Conservation (phyloP, 257 asterid genomes). For the Gardenia jasminoides region DNA sequence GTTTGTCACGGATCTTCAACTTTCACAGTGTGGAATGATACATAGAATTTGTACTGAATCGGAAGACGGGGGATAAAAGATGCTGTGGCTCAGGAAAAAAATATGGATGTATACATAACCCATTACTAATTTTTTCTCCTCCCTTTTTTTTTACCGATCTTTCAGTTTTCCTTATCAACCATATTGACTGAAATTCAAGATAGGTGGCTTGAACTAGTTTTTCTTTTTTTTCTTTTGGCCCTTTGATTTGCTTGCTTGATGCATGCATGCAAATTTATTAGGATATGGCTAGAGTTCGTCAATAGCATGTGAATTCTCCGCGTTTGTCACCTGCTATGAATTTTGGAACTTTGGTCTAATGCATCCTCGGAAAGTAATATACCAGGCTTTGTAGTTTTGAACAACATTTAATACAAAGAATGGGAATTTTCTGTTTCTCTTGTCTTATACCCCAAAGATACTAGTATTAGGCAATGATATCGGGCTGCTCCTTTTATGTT, state of each 20-base stretch:
- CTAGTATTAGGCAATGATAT: no score
- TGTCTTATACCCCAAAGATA: not conserved
- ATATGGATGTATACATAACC: constrained; percentile 37
- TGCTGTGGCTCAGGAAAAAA: not conserved
- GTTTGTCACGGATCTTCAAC: constrained; percentile 47
- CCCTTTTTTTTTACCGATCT: not conserved
- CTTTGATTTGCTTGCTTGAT: constrained; percentile 8
- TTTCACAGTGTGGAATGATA: constrained; percentile 63
- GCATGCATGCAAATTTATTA: constrained; percentile 24
- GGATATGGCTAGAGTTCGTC: constrained; percentile 47
- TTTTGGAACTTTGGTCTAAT: constrained; percentile 62
- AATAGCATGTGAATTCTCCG: constrained; percentile 39
- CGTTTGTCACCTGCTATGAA: constrained; percentile 45
- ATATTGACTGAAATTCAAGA: constrained; percentile 13
- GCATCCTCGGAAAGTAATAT: constrained; percentile 40
- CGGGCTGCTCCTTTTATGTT: no score
- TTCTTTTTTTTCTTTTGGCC: not conserved
- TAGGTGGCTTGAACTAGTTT: constrained; percentile 17
- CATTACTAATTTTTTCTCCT: constrained; percentile 24
- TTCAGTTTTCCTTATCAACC: not conserved
- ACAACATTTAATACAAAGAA: constrained; percentile 29
- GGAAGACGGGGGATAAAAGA: not conserved
- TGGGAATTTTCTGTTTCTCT: constrained; percentile 20
- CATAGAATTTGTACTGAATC: constrained; percentile 20
- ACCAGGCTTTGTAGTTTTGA: constrained; percentile 57